Evolutionary conservation across 176 grass and related monocot species (phyloP).

Genomic region (Oryza glumipatula): DNA sequence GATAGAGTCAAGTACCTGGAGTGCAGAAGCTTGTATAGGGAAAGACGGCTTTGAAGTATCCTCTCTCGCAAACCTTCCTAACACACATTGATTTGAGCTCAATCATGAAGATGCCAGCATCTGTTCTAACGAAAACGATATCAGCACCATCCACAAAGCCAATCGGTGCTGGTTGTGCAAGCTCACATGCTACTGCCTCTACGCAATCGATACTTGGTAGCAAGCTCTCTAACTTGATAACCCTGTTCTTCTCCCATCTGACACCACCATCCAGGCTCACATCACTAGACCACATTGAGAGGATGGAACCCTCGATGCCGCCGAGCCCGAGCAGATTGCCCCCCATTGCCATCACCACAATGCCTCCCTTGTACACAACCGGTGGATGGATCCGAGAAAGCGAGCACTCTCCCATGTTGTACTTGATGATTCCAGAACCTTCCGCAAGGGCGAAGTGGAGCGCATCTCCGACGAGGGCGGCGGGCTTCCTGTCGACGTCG

Average conservation of each 20-base stretch:
- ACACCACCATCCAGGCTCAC: not conserved
- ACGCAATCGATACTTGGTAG: not conserved
- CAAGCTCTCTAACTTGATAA: not conserved
- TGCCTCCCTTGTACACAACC: not conserved
- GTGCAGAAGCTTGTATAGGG: constrained; percentile 23
- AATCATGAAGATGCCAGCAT: not conserved
- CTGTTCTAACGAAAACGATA: not conserved
- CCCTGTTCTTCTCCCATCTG: not conserved
- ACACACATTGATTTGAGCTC: not conserved
- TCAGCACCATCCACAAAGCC: not conserved
- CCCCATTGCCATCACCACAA: not conserved
- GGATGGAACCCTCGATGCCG: not conserved
- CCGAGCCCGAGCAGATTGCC: not conserved
- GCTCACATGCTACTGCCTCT: too few relatives aligned
- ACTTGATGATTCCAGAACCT: not conserved
- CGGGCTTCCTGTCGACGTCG: not conserved
- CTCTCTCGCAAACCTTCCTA: not conserved
- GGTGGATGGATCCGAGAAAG: not conserved
- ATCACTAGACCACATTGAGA: not conserved
- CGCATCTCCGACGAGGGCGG: not conserved
- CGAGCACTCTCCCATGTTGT: not conserved
- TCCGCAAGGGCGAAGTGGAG: not conserved
- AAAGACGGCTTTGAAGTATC: not conserved
- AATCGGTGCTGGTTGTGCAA: too few relatives aligned
- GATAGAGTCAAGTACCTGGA: not conserved